Evolutionary conservation across 345 rosid genomes (phyloP).

Genomic region (Noccaea caerulescens): DNA sequence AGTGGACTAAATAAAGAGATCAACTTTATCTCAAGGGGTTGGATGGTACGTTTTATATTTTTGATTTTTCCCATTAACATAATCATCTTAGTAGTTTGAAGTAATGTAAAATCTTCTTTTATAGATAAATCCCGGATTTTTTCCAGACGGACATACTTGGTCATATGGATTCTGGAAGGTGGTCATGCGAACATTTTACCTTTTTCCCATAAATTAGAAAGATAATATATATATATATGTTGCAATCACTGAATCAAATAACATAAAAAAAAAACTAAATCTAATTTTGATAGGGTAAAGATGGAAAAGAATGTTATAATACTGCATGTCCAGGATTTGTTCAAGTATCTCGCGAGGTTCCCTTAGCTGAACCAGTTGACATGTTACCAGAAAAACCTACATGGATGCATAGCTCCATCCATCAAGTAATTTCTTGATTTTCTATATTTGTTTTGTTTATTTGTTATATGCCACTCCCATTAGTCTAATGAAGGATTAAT

Average conservation of each 20-base stretch:
- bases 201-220: neutral
- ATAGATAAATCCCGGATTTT: constrained; percentile 2
- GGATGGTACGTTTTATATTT: constrained; percentile 6
- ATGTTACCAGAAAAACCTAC: too few species aligned
- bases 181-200: neutral
- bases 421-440: neutral
- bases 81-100: neutral
- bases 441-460: too few species aligned
- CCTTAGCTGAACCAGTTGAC: neutral
- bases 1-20: neutral
- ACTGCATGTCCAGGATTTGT: too few species aligned
- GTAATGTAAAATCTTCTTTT: neutral
- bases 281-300: constrained; percentile 4
- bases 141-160: neutral
- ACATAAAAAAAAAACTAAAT: too few species aligned
- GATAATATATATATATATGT: too few species aligned
- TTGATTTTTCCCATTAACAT: neutral
- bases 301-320: neutral
- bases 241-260: neutral
- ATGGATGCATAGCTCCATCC: neutral
- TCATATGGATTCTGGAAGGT: constrained; percentile 13
- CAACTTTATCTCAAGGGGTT: constrained; percentile 1
- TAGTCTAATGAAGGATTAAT: too few species aligned
- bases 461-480: too few species aligned
- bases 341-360: too few species aligned